Evolutionary conservation across 495 filamentous ascomycete genomes (phyloP).

Genomic region (Lentithecium fluviatile): DNA sequence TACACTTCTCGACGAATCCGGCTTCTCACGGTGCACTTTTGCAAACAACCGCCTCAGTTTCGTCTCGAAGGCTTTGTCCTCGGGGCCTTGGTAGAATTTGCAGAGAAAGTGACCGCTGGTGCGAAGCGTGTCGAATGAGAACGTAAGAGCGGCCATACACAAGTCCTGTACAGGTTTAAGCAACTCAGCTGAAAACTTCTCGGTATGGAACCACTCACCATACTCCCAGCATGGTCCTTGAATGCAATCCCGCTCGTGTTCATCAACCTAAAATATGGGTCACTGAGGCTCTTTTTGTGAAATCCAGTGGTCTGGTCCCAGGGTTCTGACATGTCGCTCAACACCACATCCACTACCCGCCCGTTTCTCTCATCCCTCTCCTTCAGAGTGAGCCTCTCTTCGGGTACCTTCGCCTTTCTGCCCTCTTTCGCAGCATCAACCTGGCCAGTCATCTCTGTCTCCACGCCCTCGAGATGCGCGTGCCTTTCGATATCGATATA

Average conservation of each 20-base stretch:
- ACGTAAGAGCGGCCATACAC: constrained; percentile 77
- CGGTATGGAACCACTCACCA: constrained; percentile 59
- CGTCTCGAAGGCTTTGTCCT: constrained; percentile 75
- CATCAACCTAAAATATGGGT: constrained; percentile 97
- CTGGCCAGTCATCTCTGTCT: constrained; percentile 26
- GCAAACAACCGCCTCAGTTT: constrained; percentile 70
- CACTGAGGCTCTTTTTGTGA: constrained; percentile 82
- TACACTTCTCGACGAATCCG: constrained; percentile 83
- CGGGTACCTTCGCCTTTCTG: constrained; percentile 18
- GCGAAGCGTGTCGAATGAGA: constrained; percentile 80
- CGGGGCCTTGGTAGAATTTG: constrained; percentile 92
- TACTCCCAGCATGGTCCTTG: constrained; percentile 88
- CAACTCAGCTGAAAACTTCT: background rate
- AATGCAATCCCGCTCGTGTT: constrained; percentile 88
- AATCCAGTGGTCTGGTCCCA: constrained; percentile 77
- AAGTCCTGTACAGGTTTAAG: constrained; percentile 63
- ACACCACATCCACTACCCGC: constrained; percentile 82
- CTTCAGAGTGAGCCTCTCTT: constrained; percentile 27
- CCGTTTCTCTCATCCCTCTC: constrained; percentile 39
- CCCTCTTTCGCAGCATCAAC: constrained; percentile 24
- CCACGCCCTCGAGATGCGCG: constrained; percentile 31
- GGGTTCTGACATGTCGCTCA: constrained; percentile 99
- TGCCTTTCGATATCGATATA: constrained; percentile 44
- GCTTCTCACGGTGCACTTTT: constrained; percentile 81
- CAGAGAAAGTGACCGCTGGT: constrained; percentile 85